Base-by-base conservation (phyloP, 2,329 filamentous ascomycete genomes). In the Zasmidium angulare region DNA sequence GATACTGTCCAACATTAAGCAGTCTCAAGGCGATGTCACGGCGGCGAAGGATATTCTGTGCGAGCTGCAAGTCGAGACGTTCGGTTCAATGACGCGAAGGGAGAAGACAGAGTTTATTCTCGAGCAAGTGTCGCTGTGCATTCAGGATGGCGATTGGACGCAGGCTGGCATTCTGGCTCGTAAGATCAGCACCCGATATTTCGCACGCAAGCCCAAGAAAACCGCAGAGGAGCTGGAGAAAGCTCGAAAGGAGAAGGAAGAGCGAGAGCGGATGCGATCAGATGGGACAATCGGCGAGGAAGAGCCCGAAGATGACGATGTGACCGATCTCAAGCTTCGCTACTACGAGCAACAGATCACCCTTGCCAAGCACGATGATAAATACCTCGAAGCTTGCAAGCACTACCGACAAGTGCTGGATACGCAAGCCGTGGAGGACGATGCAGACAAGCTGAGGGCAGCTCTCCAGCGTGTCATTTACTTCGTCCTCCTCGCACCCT, bases 61-160 rank as follows among this genome's bases (percentile, higher is more conserved):
- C 78, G 95, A 99, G 80, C 84, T 99, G 61, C 95, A 99, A 76
- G 95, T 99, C 52, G 95, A 99, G 83, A 99, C 95, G 0, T 99
- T 99, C 75, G 95, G 95, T 9, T 98, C 93, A 21, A 99, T 99
- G 95, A 89, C 91, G 64, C 85, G 95, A 69, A 86, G 95, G 69
- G 95, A 99, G 77, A 99, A 99, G 88, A 97, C 93, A 3, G 95
- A 98, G 72, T 99, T 99, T 75, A 99, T 99, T 72, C 82, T 99
- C 55, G 90, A 96, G 63, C 95, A 99, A 78, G 93, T 98, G 46
- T 85, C 87, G 31, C 84, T 99, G 54, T 99, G 95, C 80, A 98
- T 99, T 75, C 89, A 97, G 78, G 93, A 88, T 71, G 90, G 88
- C 58, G 95, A 99, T 75, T 99, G 93, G 93, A 96, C 89, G 69